A percentile compares a stretch with the other conserved stretches of the same genome.
Conservation (phyloP, 352 stramenopile species). For the Pythium rishiriense region DNA sequence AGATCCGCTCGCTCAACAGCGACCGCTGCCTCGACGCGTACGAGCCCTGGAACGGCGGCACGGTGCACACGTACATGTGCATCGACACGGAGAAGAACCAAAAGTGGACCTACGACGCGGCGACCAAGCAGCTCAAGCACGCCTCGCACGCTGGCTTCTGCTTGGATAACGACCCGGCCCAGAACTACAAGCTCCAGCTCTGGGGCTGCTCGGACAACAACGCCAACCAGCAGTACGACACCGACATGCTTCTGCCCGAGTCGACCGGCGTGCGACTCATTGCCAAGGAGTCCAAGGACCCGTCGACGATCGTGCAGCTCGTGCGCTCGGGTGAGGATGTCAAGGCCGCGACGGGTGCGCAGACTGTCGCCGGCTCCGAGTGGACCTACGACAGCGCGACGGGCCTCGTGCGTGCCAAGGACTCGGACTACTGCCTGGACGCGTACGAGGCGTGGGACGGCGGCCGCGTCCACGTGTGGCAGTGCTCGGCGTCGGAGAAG, state of each 20-base stretch:
- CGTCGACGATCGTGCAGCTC: slow-evolving; percentile 39
- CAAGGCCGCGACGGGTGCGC: slow-evolving; percentile 27
- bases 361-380: slow-evolving; percentile 30
- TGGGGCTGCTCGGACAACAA: slow-evolving; percentile 56
- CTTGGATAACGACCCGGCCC: slow-evolving; percentile 45
- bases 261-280: slow-evolving; percentile 40
- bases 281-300: slow-evolving; percentile 35
- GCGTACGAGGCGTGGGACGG: slow-evolving; percentile 58
- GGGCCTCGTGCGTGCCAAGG: slow-evolving; percentile 44
- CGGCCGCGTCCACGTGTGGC: slow-evolving; percentile 58
- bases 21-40: slow-evolving; percentile 68
- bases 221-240: slow-evolving; percentile 54
- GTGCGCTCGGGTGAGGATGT: slow-evolving; percentile 31
- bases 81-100: slow-evolving; percentile 58
- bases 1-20: slow-evolving; percentile 67
- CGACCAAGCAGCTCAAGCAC: slow-evolving; percentile 47
- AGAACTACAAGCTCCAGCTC: slow-evolving; percentile 61
- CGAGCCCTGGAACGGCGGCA: slow-evolving; percentile 44
- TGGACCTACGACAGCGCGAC: slow-evolving; percentile 48
- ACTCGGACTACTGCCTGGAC: slow-evolving; percentile 55
- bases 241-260: slow-evolving; percentile 14
- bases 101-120: slow-evolving; percentile 60
- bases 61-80: slow-evolving; percentile 58
- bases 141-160: slow-evolving; percentile 52
- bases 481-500: slow-evolving; percentile 44